phyloP scores from a whole-genome alignment of 768 basidiomycete genomes.

The Plicaturopsis crispa region DNA sequence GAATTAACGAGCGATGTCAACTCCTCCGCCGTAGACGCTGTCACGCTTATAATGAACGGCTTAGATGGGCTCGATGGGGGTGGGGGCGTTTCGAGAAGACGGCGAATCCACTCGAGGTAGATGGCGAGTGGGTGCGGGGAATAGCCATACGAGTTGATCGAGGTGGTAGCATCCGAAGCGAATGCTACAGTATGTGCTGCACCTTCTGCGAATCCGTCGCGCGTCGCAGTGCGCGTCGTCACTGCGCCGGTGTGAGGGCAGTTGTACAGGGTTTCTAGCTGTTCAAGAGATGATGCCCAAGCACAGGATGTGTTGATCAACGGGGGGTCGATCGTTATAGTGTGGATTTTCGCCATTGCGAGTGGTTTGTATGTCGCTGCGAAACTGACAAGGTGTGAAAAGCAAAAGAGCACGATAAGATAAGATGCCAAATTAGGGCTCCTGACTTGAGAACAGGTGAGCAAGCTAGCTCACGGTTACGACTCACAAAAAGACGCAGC shows the following conservation, averaged over 20 bases:
- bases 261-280: slow-evolving; percentile 60
- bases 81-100: slow-evolving; percentile 35
- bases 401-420: slow-evolving; percentile 3
- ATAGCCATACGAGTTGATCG: slow-evolving; percentile 84
- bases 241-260: slow-evolving; percentile 70
- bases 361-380: neutral
- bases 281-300: slow-evolving; percentile 66
- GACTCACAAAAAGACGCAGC: too few species aligned
- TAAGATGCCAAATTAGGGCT: too few species aligned
- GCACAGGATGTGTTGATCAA: slow-evolving; percentile 75
- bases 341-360: slow-evolving; percentile 51
- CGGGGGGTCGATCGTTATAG: slow-evolving; percentile 50
- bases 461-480: too few species aligned
- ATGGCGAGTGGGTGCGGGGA: slow-evolving; percentile 65
- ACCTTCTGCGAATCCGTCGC: slow-evolving; percentile 64
- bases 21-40: slow-evolving; percentile 45
- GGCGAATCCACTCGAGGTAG: slow-evolving; percentile 59
- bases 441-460: too few species aligned
- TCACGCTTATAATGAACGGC: slow-evolving; percentile 78
- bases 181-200: slow-evolving; percentile 61
- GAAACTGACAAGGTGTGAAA: slow-evolving; percentile 2
- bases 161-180: slow-evolving; percentile 38
- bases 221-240: slow-evolving; percentile 71
- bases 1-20: slow-evolving; percentile 47
- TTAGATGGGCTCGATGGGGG: slow-evolving; percentile 28